These are phyloP conservation scores for Salix suchowensis DNA, from an alignment of 345 rosid genomes.

Conservation along the genomic window DNA sequence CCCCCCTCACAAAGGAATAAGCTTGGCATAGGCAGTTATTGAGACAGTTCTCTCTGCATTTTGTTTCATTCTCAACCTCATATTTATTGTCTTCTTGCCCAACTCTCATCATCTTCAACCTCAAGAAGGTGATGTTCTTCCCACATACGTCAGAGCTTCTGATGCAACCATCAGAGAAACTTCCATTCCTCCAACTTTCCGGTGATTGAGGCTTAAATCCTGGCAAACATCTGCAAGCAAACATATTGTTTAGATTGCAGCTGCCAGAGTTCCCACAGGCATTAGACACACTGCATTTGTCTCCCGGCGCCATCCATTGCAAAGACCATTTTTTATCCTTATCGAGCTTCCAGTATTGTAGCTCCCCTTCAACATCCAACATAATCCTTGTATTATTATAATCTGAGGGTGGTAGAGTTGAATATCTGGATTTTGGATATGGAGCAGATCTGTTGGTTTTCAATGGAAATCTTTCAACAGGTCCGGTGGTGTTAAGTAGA, in stretches of 20 bases:
- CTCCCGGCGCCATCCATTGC: constrained; percentile 30
- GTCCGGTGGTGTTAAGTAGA: constrained; percentile 31
- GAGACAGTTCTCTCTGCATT: constrained; percentile 16
- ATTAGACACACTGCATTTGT: constrained; percentile 22
- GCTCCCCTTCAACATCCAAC: constrained; percentile 28
- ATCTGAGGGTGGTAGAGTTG: too few relatives aligned
- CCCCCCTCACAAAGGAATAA: constrained; percentile 5
- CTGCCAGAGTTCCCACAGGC: constrained; percentile 33
- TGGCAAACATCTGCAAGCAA: constrained; percentile 37
- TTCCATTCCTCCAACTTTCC: constrained; percentile 13
- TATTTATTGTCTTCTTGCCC: fast-evolving
- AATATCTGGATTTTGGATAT: too few relatives aligned
- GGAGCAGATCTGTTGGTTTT: too few relatives aligned
- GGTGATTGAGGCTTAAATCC: constrained; percentile 25
- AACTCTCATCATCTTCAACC: constrained; percentile 12
- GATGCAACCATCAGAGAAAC: constrained; percentile 27
- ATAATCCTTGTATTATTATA: constrained; percentile 16
- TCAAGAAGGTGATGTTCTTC: neutral
- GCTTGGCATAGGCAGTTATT: constrained; percentile 6
- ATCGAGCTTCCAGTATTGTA: constrained; percentile 15
- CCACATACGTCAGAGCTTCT: constrained; percentile 9
- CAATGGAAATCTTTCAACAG: too few relatives aligned
- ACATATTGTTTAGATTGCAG: constrained; percentile 22
- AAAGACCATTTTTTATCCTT: neutral
- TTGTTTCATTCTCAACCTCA: fast-evolving